Evolutionary conservation across 1,284 basidiomycete genomes (phyloP).

Genomic region (Cerrena zonata): DNA sequence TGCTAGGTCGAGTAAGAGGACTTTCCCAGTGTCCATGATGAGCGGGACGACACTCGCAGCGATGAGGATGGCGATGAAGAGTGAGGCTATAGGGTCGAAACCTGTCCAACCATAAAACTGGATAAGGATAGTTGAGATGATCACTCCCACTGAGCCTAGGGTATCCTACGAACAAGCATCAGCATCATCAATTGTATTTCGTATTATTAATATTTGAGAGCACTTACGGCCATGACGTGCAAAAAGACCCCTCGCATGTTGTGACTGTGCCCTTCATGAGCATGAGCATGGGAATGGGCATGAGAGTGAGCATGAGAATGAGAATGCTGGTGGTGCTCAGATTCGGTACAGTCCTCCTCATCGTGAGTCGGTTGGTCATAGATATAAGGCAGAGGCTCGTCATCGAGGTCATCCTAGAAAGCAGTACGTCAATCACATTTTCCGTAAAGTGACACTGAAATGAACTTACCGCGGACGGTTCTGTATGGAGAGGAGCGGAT

Average conservation of each 20-base stretch:
- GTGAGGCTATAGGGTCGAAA: slow-evolving; percentile 95
- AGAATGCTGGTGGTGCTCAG: neutral
- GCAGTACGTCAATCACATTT: no score
- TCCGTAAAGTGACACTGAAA: no score
- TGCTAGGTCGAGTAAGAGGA: slow-evolving; percentile 83
- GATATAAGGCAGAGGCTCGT: neutral
- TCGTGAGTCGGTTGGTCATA: neutral
- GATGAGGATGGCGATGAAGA: slow-evolving; percentile 94
- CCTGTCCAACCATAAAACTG: slow-evolving; percentile 99
- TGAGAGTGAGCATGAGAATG: slow-evolving; percentile 23
- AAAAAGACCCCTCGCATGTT: slow-evolving; percentile 99
- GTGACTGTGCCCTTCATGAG: slow-evolving; percentile 82
- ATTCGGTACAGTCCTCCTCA: neutral
- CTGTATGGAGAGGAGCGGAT: no score
- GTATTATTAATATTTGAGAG: neutral
- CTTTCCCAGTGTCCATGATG: slow-evolving; percentile 86
- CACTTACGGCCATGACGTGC: slow-evolving; percentile 79
- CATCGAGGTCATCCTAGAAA: neutral
- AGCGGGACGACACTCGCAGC: slow-evolving; percentile 92
- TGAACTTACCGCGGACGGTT: no score
- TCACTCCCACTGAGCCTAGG: slow-evolving; percentile 94
- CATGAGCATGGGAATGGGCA: slow-evolving; percentile 25
- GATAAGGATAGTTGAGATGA: slow-evolving; percentile 93
- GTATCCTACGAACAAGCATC: slow-evolving; percentile 54
- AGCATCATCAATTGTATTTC: slow-evolving; percentile 1